phyloP scores from a whole-genome alignment of 495 filamentous ascomycete species.

The Neurospora sp. region DNA sequence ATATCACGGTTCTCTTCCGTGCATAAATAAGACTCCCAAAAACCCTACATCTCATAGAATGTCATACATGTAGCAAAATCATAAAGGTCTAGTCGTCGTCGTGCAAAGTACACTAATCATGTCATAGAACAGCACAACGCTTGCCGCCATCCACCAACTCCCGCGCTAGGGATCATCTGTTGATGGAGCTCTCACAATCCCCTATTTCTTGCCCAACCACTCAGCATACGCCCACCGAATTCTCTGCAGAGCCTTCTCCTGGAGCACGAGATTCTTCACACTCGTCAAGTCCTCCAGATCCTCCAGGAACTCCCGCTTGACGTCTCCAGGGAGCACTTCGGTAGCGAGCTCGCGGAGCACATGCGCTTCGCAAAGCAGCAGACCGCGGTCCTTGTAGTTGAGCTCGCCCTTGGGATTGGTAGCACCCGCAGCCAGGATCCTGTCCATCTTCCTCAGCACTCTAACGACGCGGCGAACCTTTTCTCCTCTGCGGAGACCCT shows the following conservation, averaged over 20 bases:
- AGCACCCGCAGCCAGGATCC: conserved; percentile 61
- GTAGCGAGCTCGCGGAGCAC: conserved; percentile 57
- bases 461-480: conserved; percentile 56
- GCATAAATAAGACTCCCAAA: background rate
- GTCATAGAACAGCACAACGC: background rate
- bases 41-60: background rate
- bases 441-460: conserved; percentile 74
- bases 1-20: background rate
- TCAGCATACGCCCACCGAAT: conserved; percentile 81
- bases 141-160: background rate
- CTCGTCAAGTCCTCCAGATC: conserved; percentile 78
- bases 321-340: conserved; percentile 52
- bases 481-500: conserved; percentile 48
- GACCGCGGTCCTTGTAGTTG: conserved; percentile 80
- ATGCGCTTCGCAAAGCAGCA: conserved; percentile 82
- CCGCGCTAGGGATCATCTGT: background rate
- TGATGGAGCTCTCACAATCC: background rate
- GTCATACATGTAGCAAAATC: background rate
- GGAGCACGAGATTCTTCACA: conserved; percentile 60
- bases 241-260: conserved; percentile 66
- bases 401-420: conserved; percentile 54
- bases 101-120: background rate
- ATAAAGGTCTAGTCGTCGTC: background rate
- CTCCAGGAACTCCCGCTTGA: conserved; percentile 73
- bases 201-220: conserved; percentile 41